Conservation (phyloP, 306 rosid species). For the Datisca glomerata region DNA sequence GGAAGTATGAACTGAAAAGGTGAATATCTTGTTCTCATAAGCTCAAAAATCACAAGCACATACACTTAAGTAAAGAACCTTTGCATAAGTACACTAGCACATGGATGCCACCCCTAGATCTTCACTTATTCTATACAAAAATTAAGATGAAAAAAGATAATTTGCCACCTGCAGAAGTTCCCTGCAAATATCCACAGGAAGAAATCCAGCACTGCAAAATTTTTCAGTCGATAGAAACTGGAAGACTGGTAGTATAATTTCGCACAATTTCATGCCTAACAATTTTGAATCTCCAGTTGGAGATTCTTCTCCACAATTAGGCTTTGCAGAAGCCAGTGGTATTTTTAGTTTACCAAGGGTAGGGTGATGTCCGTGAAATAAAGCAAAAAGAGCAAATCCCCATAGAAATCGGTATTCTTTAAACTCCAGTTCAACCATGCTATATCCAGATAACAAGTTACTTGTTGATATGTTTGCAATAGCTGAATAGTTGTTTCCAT, state of each 20-base stretch:
- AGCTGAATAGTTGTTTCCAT: slow-evolving; percentile 29
- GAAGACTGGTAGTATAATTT: slow-evolving; percentile 70
- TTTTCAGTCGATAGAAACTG: slow-evolving; percentile 62
- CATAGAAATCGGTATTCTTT: slow-evolving; percentile 73
- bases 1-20: too few species aligned
- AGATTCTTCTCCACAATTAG: slow-evolving; percentile 27
- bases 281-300: slow-evolving; percentile 32
- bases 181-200: slow-evolving; percentile 56
- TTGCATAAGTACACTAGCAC: too few species aligned
- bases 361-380: slow-evolving; percentile 57
- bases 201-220: slow-evolving; percentile 52
- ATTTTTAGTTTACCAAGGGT: slow-evolving; percentile 37
- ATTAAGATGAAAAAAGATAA: slow-evolving; percentile 14
- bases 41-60: too few species aligned
- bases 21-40: too few species aligned
- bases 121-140: slow-evolving; percentile 1
- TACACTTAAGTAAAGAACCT: too few species aligned
- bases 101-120: slow-evolving; percentile 2
- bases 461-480: slow-evolving; percentile 21
- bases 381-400: slow-evolving; percentile 78
- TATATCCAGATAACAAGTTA: slow-evolving; percentile 44
- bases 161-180: slow-evolving; percentile 76
- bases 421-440: slow-evolving; percentile 69
- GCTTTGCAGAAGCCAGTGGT: slow-evolving; percentile 27
- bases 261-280: slow-evolving; percentile 49